phyloP scores from a whole-genome alignment of 2,329 filamentous ascomycete genomes.

The Septoria petroselini region DNA sequence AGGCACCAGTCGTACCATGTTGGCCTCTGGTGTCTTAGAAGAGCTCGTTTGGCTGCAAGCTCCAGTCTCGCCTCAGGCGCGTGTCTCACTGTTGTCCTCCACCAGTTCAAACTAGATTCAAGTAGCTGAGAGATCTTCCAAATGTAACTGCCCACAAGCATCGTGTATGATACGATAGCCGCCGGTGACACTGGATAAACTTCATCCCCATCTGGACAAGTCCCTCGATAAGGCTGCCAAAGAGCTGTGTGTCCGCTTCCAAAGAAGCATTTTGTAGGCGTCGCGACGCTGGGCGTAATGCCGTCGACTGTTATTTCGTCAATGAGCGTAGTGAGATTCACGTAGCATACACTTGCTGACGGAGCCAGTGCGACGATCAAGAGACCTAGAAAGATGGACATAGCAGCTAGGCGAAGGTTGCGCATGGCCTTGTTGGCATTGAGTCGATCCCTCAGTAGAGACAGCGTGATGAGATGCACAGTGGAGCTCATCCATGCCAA shows the following conservation, averaged over 20 bases:
- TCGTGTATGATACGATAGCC: not conserved
- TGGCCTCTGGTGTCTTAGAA: not conserved
- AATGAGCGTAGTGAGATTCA: no score
- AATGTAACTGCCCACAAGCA: conserved; percentile 5
- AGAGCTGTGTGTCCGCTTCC: not conserved
- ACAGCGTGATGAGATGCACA: conserved; percentile 22
- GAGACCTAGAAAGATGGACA: conserved; percentile 13
- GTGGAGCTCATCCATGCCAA: conserved; percentile 24
- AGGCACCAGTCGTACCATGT: not conserved
- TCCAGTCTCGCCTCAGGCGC: conserved; percentile 1
- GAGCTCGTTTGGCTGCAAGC: not conserved
- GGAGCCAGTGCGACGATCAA: conserved; percentile 12
- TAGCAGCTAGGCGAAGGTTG: conserved; percentile 8
- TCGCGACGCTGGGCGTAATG: not conserved
- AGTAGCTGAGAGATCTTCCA: conserved; percentile 21
- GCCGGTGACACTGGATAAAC: not conserved
- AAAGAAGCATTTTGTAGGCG: conserved; percentile 1
- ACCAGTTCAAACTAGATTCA: not conserved
- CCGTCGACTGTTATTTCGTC: no score
- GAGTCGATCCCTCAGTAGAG: conserved; percentile 12
- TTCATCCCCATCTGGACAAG: not conserved
- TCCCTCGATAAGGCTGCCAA: not conserved
- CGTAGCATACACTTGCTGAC: not conserved
- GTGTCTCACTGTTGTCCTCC: not conserved
- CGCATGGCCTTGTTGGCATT: not conserved